Evolutionary conservation across 2,329 filamentous ascomycete species (phyloP).

Genomic region (Tolypocladium pustulatum): DNA sequence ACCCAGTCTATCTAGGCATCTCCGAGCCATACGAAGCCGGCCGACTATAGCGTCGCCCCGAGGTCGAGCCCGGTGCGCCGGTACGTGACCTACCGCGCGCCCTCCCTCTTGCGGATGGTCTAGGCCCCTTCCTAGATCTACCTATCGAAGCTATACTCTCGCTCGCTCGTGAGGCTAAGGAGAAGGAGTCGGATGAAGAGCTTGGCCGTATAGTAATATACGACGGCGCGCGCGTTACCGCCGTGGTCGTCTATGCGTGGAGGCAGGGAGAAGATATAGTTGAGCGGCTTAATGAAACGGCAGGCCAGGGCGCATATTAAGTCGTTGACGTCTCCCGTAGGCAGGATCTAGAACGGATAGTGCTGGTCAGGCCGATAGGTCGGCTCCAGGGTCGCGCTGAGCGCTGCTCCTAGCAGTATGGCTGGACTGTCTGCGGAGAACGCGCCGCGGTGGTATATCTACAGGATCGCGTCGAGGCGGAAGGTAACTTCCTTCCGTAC

Average conservation of each 20-base stretch:
- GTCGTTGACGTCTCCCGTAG: neutral
- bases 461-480: neutral
- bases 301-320: neutral
- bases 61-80: neutral
- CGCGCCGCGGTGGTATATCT: neutral
- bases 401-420: too few species aligned
- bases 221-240: neutral
- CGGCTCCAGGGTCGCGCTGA: neutral
- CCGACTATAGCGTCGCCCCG: neutral
- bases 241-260: neutral
- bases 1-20: neutral
- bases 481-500: neutral
- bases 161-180: neutral
- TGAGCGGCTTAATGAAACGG: neutral
- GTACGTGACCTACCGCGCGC: neutral
- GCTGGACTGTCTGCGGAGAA: neutral
- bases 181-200: neutral
- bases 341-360: neutral
- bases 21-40: neutral
- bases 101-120: neutral
- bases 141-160: neutral
- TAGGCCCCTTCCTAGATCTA: neutral
- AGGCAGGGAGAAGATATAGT: neutral
- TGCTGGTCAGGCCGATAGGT: neutral
- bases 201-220: neutral